A percentile compares a stretch with the other conserved stretches of the same genome.
These are phyloP conservation scores for Abrus precatorius DNA, from an alignment of 306 rosid species.

Conservation along the genomic window DNA sequence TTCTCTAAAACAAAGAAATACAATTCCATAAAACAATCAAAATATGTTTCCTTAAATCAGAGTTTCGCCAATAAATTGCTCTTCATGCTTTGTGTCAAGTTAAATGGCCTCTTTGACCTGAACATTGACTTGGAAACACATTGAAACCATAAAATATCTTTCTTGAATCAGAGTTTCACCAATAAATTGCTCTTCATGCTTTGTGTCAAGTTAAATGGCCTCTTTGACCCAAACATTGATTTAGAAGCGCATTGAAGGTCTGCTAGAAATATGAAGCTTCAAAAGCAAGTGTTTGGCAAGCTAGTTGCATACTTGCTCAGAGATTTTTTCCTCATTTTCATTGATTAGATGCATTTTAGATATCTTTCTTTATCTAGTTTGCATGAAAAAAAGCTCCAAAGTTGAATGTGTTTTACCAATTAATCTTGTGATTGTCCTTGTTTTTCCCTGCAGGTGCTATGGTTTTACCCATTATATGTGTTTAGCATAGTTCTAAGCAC, in stretches of 20 bases:
- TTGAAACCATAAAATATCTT: neutral
- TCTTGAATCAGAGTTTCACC: conserved; percentile 6
- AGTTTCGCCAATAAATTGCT: neutral
- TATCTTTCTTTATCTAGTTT: conserved; percentile 36
- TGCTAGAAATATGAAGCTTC: conserved; percentile 29
- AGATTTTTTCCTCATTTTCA: conserved; percentile 20
- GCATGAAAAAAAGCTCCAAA: neutral
- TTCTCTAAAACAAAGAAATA: conserved; percentile 1
- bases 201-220: conserved; percentile 2
- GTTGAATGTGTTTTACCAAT: conserved; percentile 24
- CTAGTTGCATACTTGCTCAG: neutral
- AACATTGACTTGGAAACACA: conserved; percentile 14
- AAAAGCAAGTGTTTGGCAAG: neutral
- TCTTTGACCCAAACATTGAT: neutral
- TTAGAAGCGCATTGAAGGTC: conserved; percentile 19
- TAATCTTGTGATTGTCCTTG: conserved; percentile 30
- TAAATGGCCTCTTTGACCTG: neutral
- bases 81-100: neutral
- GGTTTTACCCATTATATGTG: conserved; percentile 90
- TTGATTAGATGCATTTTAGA: conserved; percentile 24
- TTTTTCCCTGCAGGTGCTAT: conserved; percentile 67
- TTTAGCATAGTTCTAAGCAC: conserved; percentile 86
- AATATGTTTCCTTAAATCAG: neutral
- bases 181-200: neutral
- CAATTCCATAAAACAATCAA: neutral